Conservation (phyloP, 805 yeast genomes). For the Yamadazyma insecticola region DNA sequence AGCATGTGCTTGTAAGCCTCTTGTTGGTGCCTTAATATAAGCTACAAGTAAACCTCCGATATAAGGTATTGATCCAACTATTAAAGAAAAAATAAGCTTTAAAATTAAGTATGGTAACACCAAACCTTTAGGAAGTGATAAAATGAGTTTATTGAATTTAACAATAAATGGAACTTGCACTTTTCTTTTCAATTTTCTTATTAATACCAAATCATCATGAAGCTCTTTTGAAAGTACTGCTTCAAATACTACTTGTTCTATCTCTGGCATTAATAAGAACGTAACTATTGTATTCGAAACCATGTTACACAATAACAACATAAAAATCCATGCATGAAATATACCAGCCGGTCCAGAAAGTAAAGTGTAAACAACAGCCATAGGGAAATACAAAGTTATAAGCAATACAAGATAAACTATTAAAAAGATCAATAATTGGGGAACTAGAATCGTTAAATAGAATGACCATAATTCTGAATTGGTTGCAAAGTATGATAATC, state of each 20-base stretch:
- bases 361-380: conserved; percentile 36
- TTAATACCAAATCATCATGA: conserved; percentile 38
- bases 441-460: conserved; percentile 39
- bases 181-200: conserved; percentile 31
- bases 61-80: conserved; percentile 49
- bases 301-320: conserved; percentile 39
- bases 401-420: conserved; percentile 32
- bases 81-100: conserved; percentile 29
- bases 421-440: conserved; percentile 38
- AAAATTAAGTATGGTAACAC: conserved; percentile 39
- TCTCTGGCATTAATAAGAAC: conserved; percentile 42
- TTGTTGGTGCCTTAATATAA: conserved; percentile 48
- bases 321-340: conserved; percentile 40
- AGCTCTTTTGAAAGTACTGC: conserved; percentile 43
- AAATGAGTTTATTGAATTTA: conserved; percentile 23
- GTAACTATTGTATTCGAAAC: conserved; percentile 40
- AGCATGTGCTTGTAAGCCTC: conserved; percentile 48
- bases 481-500: conserved; percentile 34
- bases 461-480: conserved; percentile 45
- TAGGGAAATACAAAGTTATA: conserved; percentile 40
- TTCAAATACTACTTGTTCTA: conserved; percentile 46
- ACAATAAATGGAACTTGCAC: conserved; percentile 26
- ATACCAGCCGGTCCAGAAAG: conserved; percentile 51
- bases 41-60: conserved; percentile 55
- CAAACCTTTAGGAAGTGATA: conserved; percentile 29